Base-by-base conservation (phyloP, 805 yeast genomes). In the Candida khao-thaluensis region DNA sequence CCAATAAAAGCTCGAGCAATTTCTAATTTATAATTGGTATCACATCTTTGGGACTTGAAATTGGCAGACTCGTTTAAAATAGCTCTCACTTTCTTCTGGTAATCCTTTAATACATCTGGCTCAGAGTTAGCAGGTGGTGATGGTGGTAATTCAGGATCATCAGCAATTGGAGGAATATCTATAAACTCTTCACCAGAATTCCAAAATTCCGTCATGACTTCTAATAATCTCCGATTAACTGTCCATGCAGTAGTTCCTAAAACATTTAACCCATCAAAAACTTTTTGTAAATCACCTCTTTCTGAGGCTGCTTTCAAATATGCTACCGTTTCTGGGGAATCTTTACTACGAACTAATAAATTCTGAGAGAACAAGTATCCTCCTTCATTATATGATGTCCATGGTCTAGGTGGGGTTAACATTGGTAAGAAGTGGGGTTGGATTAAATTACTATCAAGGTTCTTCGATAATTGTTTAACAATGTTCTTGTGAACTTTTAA, bases 181-280 rank as follows among this genome's bases (percentile, higher is more conserved):
- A 58, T 83, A 60, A 62, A 86, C 79, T 48, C 70, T 47, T 84
- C 72, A 5, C 95, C 96, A 0, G 82, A 71, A 59, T 93, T 93
- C 99, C 99, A 93, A 42, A 83, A 81, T 43, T 79, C 67, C 3
- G 86, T 76, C 50, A 93, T 73, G 3, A 85, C 72, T 23, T 79
- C 72, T 47, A 87, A 81, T 5, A 93, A 68, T 17, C 66, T 69
- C 37, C 79, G 76, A 58, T 93, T 93, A 23, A 93, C 82, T 1
- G 97, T 85, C 99, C 99, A 93, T 0, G 96, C 74, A 2, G 98
- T 85, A 27, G 72, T 66, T 6, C 98, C 98, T 40, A 91, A 64
- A 10, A 85, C 91, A 55, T 88, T 89, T 43, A 90, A 69, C 3
- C 97, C 98, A 36, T 77, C 74, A 53, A 82, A 85, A 11, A 93